Evolutionary conservation across 805 yeast genomes (phyloP).

Genomic region (Monosporozyma aquatica): DNA sequence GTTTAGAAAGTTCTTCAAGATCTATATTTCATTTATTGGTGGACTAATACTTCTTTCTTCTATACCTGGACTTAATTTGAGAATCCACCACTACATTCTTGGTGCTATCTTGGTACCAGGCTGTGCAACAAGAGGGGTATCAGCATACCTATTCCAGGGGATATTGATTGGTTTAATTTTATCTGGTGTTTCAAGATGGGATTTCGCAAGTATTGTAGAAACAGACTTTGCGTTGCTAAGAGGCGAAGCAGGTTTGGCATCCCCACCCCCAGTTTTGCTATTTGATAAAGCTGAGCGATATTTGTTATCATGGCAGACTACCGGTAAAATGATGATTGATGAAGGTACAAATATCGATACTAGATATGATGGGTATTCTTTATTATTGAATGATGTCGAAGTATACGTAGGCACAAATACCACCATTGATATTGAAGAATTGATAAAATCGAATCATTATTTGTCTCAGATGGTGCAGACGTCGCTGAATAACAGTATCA

Average conservation of each 20-base stretch:
- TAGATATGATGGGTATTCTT: constrained; percentile 44
- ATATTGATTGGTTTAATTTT: constrained; percentile 69
- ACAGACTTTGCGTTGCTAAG: constrained; percentile 58
- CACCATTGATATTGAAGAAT: constrained; percentile 34
- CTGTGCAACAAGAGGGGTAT: constrained; percentile 60
- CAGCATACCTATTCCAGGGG: constrained; percentile 76
- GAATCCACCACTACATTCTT: constrained; percentile 75
- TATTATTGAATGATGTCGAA: constrained; percentile 74
- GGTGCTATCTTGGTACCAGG: constrained; percentile 78
- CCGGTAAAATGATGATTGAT: constrained; percentile 2
- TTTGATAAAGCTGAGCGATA: constrained; percentile 15
- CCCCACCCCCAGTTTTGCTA: constrained; percentile 41
- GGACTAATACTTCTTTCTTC: constrained; percentile 38
- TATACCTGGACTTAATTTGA: constrained; percentile 59
- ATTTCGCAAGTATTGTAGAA: constrained; percentile 80
- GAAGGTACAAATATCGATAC: constrained; percentile 18
- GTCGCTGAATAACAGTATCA: constrained; percentile 26
- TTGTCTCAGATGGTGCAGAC: constrained; percentile 27
- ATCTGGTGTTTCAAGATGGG: constrained; percentile 90
- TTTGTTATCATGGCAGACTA: constrained; percentile 24
- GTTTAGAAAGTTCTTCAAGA: constrained; percentile 46
- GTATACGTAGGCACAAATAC: constrained; percentile 49
- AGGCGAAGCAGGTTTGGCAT: constrained; percentile 55
- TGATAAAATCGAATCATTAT: constrained; percentile 28
- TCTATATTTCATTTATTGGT: constrained; percentile 41